Evolutionary conservation across 441 rosid genomes (phyloP), one percentile per base, ranked within the genome.

Genomic region (Gossypium schwendimanii): DNA sequence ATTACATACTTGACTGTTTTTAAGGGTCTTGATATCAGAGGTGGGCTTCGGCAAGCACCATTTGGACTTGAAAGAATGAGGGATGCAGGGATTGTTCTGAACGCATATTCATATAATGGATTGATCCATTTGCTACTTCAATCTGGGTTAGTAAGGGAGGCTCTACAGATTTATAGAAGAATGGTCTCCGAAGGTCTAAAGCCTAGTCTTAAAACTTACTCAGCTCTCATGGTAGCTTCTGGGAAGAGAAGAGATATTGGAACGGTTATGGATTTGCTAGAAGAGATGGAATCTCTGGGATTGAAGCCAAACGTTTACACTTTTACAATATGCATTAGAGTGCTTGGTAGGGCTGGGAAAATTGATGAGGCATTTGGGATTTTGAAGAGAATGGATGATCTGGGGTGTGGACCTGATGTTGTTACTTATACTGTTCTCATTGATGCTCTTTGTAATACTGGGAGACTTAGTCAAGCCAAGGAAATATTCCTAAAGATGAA

Each of bases 121-220:
- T 79, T 92, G 83, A 94, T 94, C 58, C 83, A 91, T 80, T 76
- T 89, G 74, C 69, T 94, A 75, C 91, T 91, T 55, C 88, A 84
- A 71, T 80, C 91, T 74, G 90, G 90, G 20, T 81, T 86, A 23
- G 85, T 80, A 18, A 73, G 72, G 72, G 92, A 92, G 80, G 94
- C 94, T 41, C 79, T 94, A 77, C 84, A 78, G 65, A 87, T 86
- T 45, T 89, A 92, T 55, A 84, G 82, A 73, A 85, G 84, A 75
- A 89, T 91, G 97, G 68, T 89, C 21, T 88, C 86, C 1, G 91
- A 92, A 73, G 97, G 92, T 79, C 82, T 87, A 73, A 91, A 84
- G 83, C 99, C 97, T 69, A 94, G 97, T 74, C 81, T 94, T 81
- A 92, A 94, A 88, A 91, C 99, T 63, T 94, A 91, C 74, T 94